Evolutionary conservation across 345 rosid genomes (phyloP).

Genomic region (Eucalyptus pumila): DNA sequence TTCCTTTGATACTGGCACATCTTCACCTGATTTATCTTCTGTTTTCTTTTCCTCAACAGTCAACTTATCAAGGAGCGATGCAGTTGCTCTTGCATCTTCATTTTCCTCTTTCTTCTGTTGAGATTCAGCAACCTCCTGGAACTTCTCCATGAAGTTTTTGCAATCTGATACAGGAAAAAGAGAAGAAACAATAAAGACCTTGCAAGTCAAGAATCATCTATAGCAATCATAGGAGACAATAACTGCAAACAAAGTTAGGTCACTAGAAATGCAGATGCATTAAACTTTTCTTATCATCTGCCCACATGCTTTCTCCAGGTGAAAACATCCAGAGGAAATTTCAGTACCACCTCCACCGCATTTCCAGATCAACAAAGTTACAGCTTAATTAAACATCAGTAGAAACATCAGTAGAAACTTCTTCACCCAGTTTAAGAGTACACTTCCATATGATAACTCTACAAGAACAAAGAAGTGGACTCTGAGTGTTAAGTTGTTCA

Average conservation of each 20-base stretch:
- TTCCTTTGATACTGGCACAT: slow-evolving; percentile 11
- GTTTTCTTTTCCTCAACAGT: slow-evolving; percentile 56
- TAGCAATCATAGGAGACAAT: neutral
- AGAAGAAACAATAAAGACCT: neutral
- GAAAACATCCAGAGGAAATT: neutral
- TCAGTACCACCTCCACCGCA: neutral
- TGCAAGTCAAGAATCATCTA: neutral
- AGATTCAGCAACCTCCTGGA: slow-evolving; percentile 66
- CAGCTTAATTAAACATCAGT: neutral
- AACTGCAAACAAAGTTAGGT: neutral
- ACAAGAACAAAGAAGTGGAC: neutral
- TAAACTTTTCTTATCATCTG: neutral
- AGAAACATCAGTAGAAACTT: neutral
- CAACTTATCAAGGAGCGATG: slow-evolving; percentile 57
- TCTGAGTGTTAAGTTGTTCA: neutral
- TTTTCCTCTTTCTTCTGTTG: slow-evolving; percentile 50
- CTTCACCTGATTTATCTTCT: slow-evolving; percentile 23
- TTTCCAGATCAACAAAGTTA: neutral
- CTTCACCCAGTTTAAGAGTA: neutral
- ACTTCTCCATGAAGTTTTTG: slow-evolving; percentile 69
- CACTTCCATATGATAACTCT: neutral
- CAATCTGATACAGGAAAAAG: slow-evolving; percentile 33
- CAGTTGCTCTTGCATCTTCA: slow-evolving; percentile 58
- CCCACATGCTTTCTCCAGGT: neutral
- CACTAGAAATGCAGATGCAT: neutral